phyloP scores from a whole-genome alignment of 768 basidiomycete genomes.

The Macrocybe gigantea region DNA sequence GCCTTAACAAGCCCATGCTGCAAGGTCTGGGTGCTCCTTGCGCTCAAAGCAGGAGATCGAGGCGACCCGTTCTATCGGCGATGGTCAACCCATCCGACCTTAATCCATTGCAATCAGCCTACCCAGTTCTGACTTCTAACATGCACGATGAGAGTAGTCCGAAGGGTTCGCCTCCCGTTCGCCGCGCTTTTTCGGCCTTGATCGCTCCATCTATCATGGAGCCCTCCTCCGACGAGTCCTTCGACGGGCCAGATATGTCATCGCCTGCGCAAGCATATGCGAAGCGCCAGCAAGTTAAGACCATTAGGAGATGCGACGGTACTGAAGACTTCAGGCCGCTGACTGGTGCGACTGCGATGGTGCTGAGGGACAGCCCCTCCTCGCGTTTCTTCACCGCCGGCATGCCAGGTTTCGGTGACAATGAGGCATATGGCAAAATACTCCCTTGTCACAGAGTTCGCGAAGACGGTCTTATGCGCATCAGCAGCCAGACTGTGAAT shows the following conservation, averaged over 20 bases:
- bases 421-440: slow-evolving; percentile 89
- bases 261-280: slow-evolving; percentile 81
- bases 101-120: slow-evolving; percentile 32
- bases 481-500: slow-evolving; percentile 73
- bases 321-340: slow-evolving; percentile 75
- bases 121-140: slow-evolving; percentile 29
- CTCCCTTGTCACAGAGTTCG: slow-evolving; percentile 90
- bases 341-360: slow-evolving; percentile 57
- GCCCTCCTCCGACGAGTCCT: slow-evolving; percentile 46
- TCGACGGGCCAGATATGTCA: slow-evolving; percentile 65
- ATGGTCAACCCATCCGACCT: slow-evolving; percentile 44
- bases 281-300: slow-evolving; percentile 70
- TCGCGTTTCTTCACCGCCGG: slow-evolving; percentile 53
- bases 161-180: slow-evolving; percentile 42
- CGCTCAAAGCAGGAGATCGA: slow-evolving; percentile 49
- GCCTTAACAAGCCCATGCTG: slow-evolving; percentile 45
- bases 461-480: slow-evolving; percentile 94
- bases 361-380: slow-evolving; percentile 51
- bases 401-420: slow-evolving; percentile 85
- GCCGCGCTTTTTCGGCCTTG: slow-evolving; percentile 76
- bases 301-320: slow-evolving; percentile 74
- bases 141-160: slow-evolving; percentile 21
- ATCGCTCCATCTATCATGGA: slow-evolving; percentile 54
- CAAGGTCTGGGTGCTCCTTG: slow-evolving; percentile 48
- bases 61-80: slow-evolving; percentile 65